A percentile compares a stretch with the other conserved stretches of the same genome.
phyloP scores from a whole-genome alignment of 2,329 filamentous ascomycete genomes.

The Botrytis tulipae region DNA sequence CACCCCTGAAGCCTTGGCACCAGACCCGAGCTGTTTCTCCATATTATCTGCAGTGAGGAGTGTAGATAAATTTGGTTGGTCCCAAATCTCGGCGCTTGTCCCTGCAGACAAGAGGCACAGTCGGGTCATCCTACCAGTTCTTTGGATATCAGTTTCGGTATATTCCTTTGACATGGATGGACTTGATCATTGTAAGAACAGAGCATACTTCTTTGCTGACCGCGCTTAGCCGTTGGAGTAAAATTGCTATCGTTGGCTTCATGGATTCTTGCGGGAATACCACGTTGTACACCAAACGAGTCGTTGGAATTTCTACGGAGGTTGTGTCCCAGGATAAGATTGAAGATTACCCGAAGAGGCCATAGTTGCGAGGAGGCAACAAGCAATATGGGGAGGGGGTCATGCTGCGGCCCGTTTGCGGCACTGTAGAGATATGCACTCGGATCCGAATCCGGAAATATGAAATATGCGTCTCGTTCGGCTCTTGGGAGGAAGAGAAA shows the following conservation, averaged over 20 bases:
- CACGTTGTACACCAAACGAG: background rate
- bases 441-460: constrained; percentile 23
- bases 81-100: constrained; percentile 33
- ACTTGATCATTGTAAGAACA: constrained; percentile 4
- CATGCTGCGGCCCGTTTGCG: constrained; percentile 26
- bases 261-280: background rate
- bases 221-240: constrained; percentile 17
- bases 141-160: constrained; percentile 4
- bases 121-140: constrained; percentile 20
- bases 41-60: constrained; percentile 13
- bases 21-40: constrained; percentile 15
- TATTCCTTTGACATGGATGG: constrained; percentile 14
- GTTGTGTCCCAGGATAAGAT: background rate
- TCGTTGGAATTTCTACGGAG: background rate
- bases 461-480: background rate
- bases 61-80: constrained; percentile 13
- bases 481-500: background rate
- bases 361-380: constrained; percentile 14
- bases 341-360: constrained; percentile 6
- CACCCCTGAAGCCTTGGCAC: constrained; percentile 6
- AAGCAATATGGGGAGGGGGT: constrained; percentile 13
- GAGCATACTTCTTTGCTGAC: background rate
- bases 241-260: constrained; percentile 4
- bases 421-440: constrained; percentile 30
- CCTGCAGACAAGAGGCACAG: constrained; percentile 36